Conservation (phyloP, 768 basidiomycete genomes). For the Rhizopogon salebrosus region DNA sequence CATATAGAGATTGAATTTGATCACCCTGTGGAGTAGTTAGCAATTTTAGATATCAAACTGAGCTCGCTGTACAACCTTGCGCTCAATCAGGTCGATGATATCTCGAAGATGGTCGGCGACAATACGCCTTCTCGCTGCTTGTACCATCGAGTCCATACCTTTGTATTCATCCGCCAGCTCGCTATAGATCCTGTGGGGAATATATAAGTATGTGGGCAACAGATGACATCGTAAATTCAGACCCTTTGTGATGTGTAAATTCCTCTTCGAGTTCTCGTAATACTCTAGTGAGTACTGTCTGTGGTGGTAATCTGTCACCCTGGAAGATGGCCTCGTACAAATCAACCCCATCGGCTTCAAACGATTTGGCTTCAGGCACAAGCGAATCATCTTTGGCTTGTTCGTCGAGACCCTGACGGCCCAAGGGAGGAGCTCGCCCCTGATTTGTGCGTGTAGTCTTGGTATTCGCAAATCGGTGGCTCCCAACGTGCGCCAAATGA, state of each 20-base stretch:
- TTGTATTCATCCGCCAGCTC: conserved; percentile 93
- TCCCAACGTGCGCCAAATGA: not conserved
- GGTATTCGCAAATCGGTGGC: not conserved
- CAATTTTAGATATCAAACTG: conserved; percentile 2
- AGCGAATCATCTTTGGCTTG: conserved; percentile 38
- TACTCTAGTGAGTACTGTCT: conserved; percentile 81
- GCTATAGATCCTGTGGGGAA: conserved; percentile 68
- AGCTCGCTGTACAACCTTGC: conserved; percentile 55
- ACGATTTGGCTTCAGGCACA: not conserved
- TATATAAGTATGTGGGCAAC: conserved; percentile 6
- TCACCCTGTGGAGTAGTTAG: conserved; percentile 56
- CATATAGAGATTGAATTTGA: conserved; percentile 90
- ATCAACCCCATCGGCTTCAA: not conserved
- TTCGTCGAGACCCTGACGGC: conserved; percentile 37
- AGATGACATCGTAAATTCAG: conserved; percentile 13
- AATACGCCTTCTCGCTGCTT: conserved; percentile 77
- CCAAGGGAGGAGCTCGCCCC: not conserved
- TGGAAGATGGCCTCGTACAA: conserved; percentile 5
- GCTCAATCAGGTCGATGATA: conserved; percentile 87
- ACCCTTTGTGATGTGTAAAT: conserved; percentile 94
- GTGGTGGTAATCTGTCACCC: conserved; percentile 54
- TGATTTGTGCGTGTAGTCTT: not conserved
- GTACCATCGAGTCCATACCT: conserved; percentile 77
- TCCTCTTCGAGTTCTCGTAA: conserved; percentile 90
- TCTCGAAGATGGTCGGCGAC: conserved; percentile 85